Conservation (phyloP, 495 filamentous ascomycete genomes). For the Aspergillus cristatus region DNA sequence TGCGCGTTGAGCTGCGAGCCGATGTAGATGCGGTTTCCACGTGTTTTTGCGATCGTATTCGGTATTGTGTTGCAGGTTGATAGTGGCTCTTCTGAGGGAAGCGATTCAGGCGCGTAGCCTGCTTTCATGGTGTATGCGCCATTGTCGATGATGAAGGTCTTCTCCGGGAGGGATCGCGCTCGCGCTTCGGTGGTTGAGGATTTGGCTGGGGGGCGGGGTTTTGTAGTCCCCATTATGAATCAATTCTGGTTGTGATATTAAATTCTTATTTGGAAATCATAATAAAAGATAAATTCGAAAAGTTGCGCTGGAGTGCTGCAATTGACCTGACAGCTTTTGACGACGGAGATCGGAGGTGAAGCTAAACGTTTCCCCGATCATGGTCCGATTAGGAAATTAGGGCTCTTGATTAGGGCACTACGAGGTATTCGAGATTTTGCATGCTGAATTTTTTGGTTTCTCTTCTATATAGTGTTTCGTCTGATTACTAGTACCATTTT, state of each 20-base stretch:
- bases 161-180: slow-evolving; percentile 39
- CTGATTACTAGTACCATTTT: no score
- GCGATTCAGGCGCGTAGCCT: slow-evolving; percentile 54
- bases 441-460: not conserved
- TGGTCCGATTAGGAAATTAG: slow-evolving; percentile 19
- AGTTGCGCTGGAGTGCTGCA: not conserved
- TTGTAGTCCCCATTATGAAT: slow-evolving; percentile 25
- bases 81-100: slow-evolving; percentile 30
- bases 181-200: slow-evolving; percentile 9
- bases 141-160: slow-evolving; percentile 87
- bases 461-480: no score
- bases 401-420: slow-evolving; percentile 18
- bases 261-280: not conserved
- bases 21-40: slow-evolving; percentile 67
- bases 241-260: not conserved
- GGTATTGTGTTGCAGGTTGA: slow-evolving; percentile 59
- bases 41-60: slow-evolving; percentile 79
- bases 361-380: slow-evolving; percentile 1
- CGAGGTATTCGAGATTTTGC: not conserved
- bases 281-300: not conserved
- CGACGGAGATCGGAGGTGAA: slow-evolving; percentile 5
- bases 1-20: slow-evolving; percentile 64
- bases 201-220: slow-evolving; percentile 28
- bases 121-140: slow-evolving; percentile 92
- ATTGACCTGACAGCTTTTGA: not conserved